A percentile compares a stretch with the other conserved stretches of the same genome.
These are phyloP conservation scores for Prunus campanulata DNA, from an alignment of 306 rosid genomes.

Conservation along the genomic window DNA sequence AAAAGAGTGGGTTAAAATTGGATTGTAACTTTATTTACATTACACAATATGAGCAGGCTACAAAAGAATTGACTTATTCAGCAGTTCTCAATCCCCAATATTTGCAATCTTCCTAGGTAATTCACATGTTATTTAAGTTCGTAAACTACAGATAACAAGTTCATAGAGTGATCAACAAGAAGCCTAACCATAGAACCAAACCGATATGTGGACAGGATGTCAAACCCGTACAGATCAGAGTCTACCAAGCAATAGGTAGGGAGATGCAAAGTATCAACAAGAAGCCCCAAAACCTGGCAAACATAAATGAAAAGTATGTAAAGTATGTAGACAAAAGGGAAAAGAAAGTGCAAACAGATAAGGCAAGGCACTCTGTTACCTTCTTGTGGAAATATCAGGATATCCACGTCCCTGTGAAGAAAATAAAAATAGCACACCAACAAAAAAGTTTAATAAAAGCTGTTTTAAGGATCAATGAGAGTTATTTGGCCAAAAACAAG, in stretches of 20 bases:
- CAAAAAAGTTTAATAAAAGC: neutral
- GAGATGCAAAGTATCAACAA: conserved; percentile 59
- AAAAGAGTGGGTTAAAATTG: neutral
- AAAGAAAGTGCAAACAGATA: neutral
- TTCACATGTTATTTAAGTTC: conserved; percentile 11
- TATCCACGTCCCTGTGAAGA: conserved; percentile 82
- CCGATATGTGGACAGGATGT: conserved; percentile 80
- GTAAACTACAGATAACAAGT: conserved; percentile 15
- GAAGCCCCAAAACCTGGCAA: conserved; percentile 86
- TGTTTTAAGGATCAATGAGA: neutral
- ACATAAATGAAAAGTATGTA: neutral
- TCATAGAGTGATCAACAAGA: conserved; percentile 14
- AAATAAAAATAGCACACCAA: conserved; percentile 14
- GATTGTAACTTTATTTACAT: neutral
- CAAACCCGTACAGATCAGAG: conserved; percentile 95
- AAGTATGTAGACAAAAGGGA: neutral
- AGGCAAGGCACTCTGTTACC: conserved; percentile 32
- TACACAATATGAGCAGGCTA: neutral
- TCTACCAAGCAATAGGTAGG: conserved; percentile 90
- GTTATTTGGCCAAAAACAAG: neutral
- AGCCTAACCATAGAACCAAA: conserved; percentile 91
- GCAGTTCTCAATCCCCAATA: conserved; percentile 2
- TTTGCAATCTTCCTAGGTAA: conserved; percentile 9
- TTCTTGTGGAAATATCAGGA: conserved; percentile 93
- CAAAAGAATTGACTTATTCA: neutral